Evolutionary conservation across 2,329 filamentous ascomycete genomes (phyloP).

Genomic region (Aspergillus spinulosporus): DNA sequence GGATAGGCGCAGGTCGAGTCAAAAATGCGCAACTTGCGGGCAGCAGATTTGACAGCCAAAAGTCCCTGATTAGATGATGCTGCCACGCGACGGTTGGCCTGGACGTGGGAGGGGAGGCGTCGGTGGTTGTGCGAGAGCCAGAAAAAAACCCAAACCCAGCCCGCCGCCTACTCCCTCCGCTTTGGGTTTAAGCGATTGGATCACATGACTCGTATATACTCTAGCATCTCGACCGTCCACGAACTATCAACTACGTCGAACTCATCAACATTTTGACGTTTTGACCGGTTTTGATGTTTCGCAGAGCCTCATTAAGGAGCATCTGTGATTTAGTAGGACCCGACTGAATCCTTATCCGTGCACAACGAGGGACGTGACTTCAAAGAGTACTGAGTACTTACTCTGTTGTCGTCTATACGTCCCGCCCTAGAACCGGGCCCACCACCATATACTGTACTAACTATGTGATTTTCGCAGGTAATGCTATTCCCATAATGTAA

Average conservation of each 20-base stretch:
- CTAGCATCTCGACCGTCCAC: background rate
- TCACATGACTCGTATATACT: slow-evolving; percentile 28
- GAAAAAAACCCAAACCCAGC: slow-evolving; percentile 31
- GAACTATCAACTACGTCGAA: background rate
- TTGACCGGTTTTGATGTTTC: background rate
- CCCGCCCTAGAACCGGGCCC: no score
- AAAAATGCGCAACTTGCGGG: slow-evolving; percentile 29
- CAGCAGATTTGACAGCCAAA: slow-evolving; percentile 31
- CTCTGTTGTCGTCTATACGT: background rate
- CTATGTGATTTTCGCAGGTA: background rate
- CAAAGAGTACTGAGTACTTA: background rate
- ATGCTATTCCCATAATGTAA: background rate
- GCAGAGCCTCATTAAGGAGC: background rate
- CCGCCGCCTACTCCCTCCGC: slow-evolving; percentile 25
- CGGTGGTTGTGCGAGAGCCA: slow-evolving; percentile 36
- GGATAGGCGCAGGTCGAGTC: slow-evolving; percentile 20
- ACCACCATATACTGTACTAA: background rate
- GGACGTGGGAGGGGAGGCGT: slow-evolving; percentile 25
- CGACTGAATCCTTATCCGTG: slow-evolving; percentile 5
- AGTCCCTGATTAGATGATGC: slow-evolving; percentile 27
- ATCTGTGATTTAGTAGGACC: background rate
- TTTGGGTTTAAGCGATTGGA: slow-evolving; percentile 39
- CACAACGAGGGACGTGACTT: background rate
- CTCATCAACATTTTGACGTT: background rate
- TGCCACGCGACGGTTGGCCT: slow-evolving; percentile 39